Conservation (phyloP, 306 rosid genomes). For the Pachyrhizus erosus region DNA sequence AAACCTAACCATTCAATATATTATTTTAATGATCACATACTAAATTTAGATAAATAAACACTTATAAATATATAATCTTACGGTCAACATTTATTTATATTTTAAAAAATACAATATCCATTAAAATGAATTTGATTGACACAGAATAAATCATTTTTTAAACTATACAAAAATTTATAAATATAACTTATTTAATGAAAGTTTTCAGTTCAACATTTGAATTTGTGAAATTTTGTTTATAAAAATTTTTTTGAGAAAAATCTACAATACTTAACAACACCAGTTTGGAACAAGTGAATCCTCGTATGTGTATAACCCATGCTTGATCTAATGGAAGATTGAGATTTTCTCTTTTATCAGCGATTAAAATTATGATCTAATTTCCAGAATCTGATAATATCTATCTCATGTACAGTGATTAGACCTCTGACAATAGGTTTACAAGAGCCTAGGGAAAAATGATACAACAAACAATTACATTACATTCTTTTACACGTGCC, state of each 20-base stretch:
- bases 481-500: constrained; percentile 41
- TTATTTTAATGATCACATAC: background rate
- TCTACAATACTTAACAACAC: background rate
- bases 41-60: background rate
- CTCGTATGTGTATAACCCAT: too few species aligned
- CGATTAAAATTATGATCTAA: constrained; percentile 28
- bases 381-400: constrained; percentile 15
- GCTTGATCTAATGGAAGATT: background rate
- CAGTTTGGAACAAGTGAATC: too few species aligned
- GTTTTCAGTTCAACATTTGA: background rate
- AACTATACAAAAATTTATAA: background rate
- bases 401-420: constrained; percentile 37
- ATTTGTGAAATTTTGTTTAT: background rate
- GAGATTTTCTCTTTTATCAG: background rate
- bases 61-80: background rate
- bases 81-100: background rate
- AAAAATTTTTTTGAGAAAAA: background rate
- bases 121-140: background rate
- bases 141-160: background rate
- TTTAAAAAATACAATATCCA: background rate
- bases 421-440: constrained; percentile 31
- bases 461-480: constrained; percentile 49
- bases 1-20: background rate
- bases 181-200: background rate
- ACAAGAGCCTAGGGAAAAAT: constrained; percentile 40